These are phyloP conservation scores for Pseudodiploospora longispora DNA, from an alignment of 2,329 filamentous ascomycete species.

Conservation along the genomic window DNA sequence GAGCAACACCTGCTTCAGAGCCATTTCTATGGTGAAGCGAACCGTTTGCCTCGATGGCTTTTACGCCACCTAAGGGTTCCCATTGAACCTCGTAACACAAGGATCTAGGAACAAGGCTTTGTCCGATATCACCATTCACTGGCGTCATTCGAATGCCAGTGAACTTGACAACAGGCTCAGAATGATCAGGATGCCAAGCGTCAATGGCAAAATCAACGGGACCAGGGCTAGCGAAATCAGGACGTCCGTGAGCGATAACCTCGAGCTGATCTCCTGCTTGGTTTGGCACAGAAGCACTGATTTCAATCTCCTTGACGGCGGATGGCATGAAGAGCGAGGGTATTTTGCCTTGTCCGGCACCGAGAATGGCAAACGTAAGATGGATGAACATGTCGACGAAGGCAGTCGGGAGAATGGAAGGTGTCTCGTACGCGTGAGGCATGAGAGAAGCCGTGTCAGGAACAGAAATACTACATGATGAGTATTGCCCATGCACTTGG, in stretches of 20 bases:
- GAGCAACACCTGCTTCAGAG: no score
- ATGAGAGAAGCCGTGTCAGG: conserved; percentile 36
- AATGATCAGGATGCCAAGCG: conserved; percentile 18
- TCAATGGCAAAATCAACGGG: conserved; percentile 28
- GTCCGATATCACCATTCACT: conserved; percentile 25
- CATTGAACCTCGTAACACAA: conserved; percentile 39
- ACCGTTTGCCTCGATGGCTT: conserved; percentile 1
- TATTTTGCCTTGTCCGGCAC: conserved; percentile 22
- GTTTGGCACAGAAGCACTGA: conserved; percentile 16
- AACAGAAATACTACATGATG: conserved; percentile 23
- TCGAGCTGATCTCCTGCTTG: conserved; percentile 20
- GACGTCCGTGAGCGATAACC: conserved; percentile 17
- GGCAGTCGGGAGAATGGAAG: conserved; percentile 36
- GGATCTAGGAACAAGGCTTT: conserved; percentile 13
- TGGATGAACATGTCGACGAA: conserved; percentile 39
- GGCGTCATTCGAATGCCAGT: conserved; percentile 33
- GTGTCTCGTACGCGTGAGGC: conserved; percentile 35
- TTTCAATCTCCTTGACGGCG: conserved; percentile 22
- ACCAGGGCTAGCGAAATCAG: conserved; percentile 14
- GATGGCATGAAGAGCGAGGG: conserved; percentile 29
- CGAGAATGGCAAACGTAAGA: conserved; percentile 29
- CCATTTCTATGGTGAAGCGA: no score
- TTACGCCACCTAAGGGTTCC: conserved; percentile 27
- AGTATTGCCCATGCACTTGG: conserved; percentile 11
- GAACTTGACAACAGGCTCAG: conserved; percentile 26